These are phyloP conservation scores for Cyberlindnera americana DNA, from an alignment of 805 yeast genomes.

Conservation along the genomic window DNA sequence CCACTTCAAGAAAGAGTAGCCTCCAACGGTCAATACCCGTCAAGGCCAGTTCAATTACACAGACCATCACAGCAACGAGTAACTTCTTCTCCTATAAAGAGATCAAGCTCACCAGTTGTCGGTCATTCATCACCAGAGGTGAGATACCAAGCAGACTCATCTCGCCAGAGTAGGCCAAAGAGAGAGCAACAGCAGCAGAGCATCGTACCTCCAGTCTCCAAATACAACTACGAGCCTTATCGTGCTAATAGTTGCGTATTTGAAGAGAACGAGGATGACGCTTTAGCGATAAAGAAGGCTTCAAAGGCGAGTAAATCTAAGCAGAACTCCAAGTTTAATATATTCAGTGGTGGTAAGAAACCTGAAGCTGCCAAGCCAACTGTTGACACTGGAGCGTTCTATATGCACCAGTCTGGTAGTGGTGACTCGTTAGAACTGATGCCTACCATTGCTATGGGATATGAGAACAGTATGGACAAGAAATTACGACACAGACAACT, in stretches of 20 bases:
- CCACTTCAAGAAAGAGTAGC: not conserved
- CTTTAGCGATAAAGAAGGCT: conserved; percentile 1
- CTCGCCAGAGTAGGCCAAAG: not conserved
- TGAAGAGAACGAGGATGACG: conserved; percentile 12
- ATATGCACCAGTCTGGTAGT: conserved; percentile 16
- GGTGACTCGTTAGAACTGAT: conserved; percentile 24
- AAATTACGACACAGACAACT: conserved; percentile 12
- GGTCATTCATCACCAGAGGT: not conserved
- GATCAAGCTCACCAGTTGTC: not conserved
- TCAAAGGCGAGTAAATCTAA: not conserved
- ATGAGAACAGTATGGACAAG: conserved; percentile 23
- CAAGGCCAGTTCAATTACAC: not conserved
- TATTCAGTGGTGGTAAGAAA: conserved; percentile 1
- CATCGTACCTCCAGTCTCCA: conserved; percentile 1
- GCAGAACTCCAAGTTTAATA: conserved; percentile 2
- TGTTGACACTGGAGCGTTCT: no score
- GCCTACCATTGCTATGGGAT: conserved; percentile 30
- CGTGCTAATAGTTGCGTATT: conserved; percentile 15
- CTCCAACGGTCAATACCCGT: not conserved
- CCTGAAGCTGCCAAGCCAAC: not conserved
- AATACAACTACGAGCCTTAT: conserved; percentile 12
- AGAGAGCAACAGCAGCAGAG: not conserved
- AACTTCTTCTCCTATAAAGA: not conserved
- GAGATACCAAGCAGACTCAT: not conserved
- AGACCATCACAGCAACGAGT: not conserved